Percentiles rank a stretch among this genome's conserved stretches.
phyloP scores from a whole-genome alignment of 2,329 filamentous ascomycete genomes.

The Ceratocystis lukuohia region DNA sequence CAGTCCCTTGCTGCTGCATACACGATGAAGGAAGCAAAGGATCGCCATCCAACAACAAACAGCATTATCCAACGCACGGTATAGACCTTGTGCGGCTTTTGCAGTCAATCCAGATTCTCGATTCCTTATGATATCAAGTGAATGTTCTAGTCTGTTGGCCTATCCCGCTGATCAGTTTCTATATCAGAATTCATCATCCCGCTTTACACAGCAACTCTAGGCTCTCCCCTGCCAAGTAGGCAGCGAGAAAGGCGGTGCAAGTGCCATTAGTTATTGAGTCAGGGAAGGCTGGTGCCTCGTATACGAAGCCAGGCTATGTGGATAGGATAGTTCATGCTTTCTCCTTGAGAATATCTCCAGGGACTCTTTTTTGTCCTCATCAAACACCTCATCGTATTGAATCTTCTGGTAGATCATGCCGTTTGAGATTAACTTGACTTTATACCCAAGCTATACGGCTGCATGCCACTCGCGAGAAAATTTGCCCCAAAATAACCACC shows the following conservation, averaged over 20 bases:
- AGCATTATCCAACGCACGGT: not conserved
- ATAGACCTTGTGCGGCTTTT: not conserved
- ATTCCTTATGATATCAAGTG: not conserved
- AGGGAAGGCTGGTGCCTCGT: not conserved
- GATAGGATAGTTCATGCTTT: not conserved
- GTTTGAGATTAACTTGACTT: no score
- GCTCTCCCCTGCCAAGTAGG: not conserved
- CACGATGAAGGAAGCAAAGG: conserved; percentile 1
- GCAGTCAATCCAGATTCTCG: not conserved
- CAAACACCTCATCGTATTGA: no score
- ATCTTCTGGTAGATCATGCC: no score
- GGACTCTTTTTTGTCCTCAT: no score
- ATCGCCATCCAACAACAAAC: not conserved
- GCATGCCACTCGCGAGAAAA: no score
- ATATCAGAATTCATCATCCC: not conserved
- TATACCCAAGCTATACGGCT: no score
- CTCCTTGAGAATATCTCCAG: not conserved
- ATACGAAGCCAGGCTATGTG: not conserved
- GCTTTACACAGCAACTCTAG: not conserved
- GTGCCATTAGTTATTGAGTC: not conserved
- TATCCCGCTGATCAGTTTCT: not conserved
- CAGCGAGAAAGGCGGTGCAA: not conserved
- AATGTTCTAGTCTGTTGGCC: not conserved
- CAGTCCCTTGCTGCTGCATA: not conserved
- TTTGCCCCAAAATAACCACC: no score